A percentile compares a stretch with the other conserved stretches of the same genome.
phyloP scores from a whole-genome alignment of 441 rosid species.

The Erysimum pusillum region DNA sequence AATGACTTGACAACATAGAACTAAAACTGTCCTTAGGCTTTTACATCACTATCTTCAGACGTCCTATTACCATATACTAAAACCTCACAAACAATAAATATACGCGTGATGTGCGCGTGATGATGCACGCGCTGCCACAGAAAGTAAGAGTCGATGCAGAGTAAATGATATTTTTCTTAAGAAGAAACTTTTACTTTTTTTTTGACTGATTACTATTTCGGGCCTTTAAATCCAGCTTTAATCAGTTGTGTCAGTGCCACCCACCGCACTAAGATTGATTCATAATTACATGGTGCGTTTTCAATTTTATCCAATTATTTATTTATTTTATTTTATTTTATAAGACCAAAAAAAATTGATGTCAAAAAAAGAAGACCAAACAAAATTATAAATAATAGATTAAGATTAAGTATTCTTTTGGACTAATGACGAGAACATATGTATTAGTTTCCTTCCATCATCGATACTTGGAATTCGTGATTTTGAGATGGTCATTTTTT shows the following conservation, averaged over 20 bases:
- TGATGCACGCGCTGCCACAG: conserved; percentile 15
- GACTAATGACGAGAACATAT: too few relatives aligned
- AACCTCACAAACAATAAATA: background rate
- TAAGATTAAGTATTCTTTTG: background rate
- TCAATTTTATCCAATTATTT: background rate
- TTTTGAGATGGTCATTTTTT: too few relatives aligned
- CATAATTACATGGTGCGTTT: conserved; percentile 54
- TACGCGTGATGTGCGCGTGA: background rate
- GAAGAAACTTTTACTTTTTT: conserved; percentile 40
- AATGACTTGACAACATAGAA: conserved; percentile 42
- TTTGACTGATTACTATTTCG: conserved; percentile 47
- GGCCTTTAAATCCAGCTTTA: conserved; percentile 57
- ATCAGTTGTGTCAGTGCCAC: conserved; percentile 67
- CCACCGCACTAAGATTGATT: conserved; percentile 85
- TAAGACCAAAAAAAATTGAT: background rate
- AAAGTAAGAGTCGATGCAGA: conserved; percentile 11
- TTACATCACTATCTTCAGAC: conserved; percentile 36
- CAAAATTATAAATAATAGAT: background rate
- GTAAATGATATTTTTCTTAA: conserved; percentile 20
- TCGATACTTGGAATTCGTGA: too few relatives aligned
- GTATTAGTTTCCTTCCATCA: too few relatives aligned
- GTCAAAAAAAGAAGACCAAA: background rate
- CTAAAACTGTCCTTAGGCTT: conserved; percentile 42
- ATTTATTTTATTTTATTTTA: background rate
- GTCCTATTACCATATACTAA: conserved; percentile 16